Base-by-base conservation (phyloP, 2,329 filamentous ascomycete species). In the Fonsecaea monophora region DNA sequence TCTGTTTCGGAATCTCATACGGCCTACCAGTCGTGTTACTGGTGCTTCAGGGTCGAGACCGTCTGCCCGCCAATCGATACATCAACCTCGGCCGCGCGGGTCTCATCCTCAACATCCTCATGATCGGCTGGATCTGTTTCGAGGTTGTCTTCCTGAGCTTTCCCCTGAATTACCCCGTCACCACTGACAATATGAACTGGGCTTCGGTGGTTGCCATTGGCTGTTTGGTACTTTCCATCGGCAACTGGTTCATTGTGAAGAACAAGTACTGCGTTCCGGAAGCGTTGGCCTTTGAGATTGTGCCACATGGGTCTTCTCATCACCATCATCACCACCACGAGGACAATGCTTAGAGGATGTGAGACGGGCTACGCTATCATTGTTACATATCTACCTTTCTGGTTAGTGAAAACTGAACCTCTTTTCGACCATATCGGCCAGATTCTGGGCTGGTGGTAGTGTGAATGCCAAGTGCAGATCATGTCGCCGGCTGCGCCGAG, bases 121-220 rank as follows among this genome's bases (percentile, higher is more conserved):
- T 34, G 12, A 32, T 63, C 32, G n/a, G 30, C 35, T 56, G 48
- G 50, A n/a, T 25, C 25, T 25, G 25, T 13, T 45, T 63, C 15
- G 15, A 25, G 21, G 25, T 25, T 13, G n/a, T 56, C 21, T 55
- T 63, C 34, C n/a, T 63, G 13, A 37, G 50, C 32, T 63, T 63
- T 30, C 60, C 60, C 25, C 18, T 45, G 18, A 37, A 18, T 30
- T 32, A 45, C 25, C 60, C 60, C 2, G 60, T 63, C 53, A 63
- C 60, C n/a, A 38, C 50, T 15, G 40, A 40, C 50, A 45, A 25
- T 21, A 63, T 63, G 60, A 63, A 63, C 35, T 63, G 53, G 50
- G 53, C 60, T 30, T 63, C 50, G 25, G 50, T 45, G 1, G 60
- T 56, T 8, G 48, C 25, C 40, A 48, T 40, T 15, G 38, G 38